These are phyloP conservation scores for Paramarasmius palmivorus DNA, from an alignment of 1,284 basidiomycete species.

Conservation along the genomic window DNA sequence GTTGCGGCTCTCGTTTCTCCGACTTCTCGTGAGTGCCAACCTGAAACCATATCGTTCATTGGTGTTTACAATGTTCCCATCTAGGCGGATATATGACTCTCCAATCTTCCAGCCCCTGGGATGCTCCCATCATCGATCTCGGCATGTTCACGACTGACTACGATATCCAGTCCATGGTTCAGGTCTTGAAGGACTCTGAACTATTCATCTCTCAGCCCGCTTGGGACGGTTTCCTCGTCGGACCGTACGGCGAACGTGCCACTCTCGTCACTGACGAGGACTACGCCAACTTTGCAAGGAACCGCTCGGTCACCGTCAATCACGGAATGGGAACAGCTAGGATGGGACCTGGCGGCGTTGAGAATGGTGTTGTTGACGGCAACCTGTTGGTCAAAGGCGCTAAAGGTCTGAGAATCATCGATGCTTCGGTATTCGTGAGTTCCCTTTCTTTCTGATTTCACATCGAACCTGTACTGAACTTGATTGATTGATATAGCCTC, in stretches of 20 bases:
- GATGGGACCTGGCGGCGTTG: slow-evolving; percentile 15
- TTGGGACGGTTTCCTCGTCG: slow-evolving; percentile 19
- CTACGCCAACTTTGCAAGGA: slow-evolving; percentile 12
- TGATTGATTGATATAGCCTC: neutral
- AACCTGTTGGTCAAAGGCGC: slow-evolving; percentile 22
- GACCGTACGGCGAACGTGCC: slow-evolving; percentile 5
- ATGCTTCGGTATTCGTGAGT: slow-evolving; percentile 20
- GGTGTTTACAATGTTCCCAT: neutral
- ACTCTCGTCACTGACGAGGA: slow-evolving; percentile 15
- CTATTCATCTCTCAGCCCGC: slow-evolving; percentile 17
- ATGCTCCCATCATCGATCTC: slow-evolving; percentile 30
- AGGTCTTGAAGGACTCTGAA: slow-evolving; percentile 16
- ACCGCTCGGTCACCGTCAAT: slow-evolving; percentile 11
- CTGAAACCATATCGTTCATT: too few species aligned
- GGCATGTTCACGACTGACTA: slow-evolving; percentile 21
- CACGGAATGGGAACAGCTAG: slow-evolving; percentile 16
- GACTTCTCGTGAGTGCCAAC: slow-evolving; percentile 14
- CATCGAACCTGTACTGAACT: neutral
- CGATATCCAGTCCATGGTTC: slow-evolving; percentile 16
- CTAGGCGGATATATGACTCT: slow-evolving; percentile 13
- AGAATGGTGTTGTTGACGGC: slow-evolving; percentile 17
- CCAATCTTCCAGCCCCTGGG: slow-evolving; percentile 26
- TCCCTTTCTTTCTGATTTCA: neutral
- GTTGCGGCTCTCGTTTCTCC: slow-evolving; percentile 15
- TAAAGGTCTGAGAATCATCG: slow-evolving; percentile 19